phyloP scores from a whole-genome alignment of 2,329 filamentous ascomycete species.

The Mycosphaerelloides madeirae region DNA sequence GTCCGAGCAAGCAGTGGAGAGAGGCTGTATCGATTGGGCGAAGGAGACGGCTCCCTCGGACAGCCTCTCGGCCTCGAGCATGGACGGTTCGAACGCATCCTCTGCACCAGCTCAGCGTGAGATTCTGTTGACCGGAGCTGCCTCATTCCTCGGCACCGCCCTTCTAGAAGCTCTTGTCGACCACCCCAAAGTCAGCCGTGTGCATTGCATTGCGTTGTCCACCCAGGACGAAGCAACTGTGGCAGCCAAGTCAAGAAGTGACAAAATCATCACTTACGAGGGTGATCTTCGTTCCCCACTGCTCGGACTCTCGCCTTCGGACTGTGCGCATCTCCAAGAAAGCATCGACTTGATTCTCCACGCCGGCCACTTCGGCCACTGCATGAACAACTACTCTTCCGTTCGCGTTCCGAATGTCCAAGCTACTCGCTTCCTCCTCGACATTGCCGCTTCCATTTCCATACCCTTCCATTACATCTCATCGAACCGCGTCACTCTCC shows the following conservation, averaged over 20 bases:
- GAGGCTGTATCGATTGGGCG: constrained; percentile 44
- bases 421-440: constrained; percentile 10
- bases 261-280: constrained; percentile 25
- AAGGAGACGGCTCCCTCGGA: constrained; percentile 30
- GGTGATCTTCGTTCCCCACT: constrained; percentile 10
- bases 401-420: constrained; percentile 25
- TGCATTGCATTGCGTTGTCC: constrained; percentile 45
- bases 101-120: too few relatives aligned
- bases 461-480: constrained; percentile 24
- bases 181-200: constrained; percentile 27
- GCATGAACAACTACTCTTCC: constrained; percentile 27
- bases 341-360: constrained; percentile 32
- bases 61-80: too few relatives aligned
- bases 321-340: constrained; percentile 28
- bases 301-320: constrained; percentile 38
- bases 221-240: constrained; percentile 25
- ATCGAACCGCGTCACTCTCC: constrained; percentile 15
- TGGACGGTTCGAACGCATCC: too few relatives aligned
- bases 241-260: constrained; percentile 31
- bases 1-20: constrained; percentile 4
- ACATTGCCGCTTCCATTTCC: constrained; percentile 7
- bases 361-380: constrained; percentile 22
- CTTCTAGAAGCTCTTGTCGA: constrained; percentile 38
- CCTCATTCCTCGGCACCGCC: constrained; percentile 39
- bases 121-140: constrained; percentile 38